Conservation (phyloP, 352 stramenopile species). For the Globisporangium ultimum region DNA sequence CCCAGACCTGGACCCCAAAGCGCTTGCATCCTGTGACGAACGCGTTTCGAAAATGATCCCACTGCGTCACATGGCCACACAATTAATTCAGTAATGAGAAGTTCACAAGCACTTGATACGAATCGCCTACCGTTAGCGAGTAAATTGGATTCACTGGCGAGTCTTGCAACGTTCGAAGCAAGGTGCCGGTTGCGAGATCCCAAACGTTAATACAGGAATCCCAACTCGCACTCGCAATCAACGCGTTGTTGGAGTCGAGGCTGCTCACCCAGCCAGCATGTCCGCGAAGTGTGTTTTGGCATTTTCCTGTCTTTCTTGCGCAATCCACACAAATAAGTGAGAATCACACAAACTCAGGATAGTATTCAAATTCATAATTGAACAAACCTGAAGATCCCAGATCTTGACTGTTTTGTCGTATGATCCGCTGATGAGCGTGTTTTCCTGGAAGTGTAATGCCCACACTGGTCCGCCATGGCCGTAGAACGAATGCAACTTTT, state of each 20-base stretch:
- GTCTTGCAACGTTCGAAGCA: conserved; percentile 21
- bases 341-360: not conserved
- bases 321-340: not conserved
- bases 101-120: not conserved
- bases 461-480: conserved; percentile 26
- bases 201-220: conserved; percentile 26
- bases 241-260: conserved; percentile 6
- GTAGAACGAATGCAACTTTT: conserved; percentile 29
- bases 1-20: conserved; percentile 24
- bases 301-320: conserved; percentile 16
- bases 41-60: conserved; percentile 14
- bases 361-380: not conserved
- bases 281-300: conserved; percentile 19
- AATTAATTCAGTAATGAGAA: not conserved
- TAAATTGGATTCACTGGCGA: conserved; percentile 23
- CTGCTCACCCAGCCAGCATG: conserved; percentile 25
- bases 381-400: conserved; percentile 29
- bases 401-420: conserved; percentile 37
- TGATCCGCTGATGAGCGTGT: conserved; percentile 24
- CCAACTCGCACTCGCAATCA: conserved; percentile 17
- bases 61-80: conserved; percentile 8
- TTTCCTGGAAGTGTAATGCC: conserved; percentile 20
- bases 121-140: conserved; percentile 18
- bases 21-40: conserved; percentile 21
- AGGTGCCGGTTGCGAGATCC: conserved; percentile 12